Evolutionary conservation across 805 yeast genomes (phyloP).

Genomic region (Citeromyces nyonsensis): DNA sequence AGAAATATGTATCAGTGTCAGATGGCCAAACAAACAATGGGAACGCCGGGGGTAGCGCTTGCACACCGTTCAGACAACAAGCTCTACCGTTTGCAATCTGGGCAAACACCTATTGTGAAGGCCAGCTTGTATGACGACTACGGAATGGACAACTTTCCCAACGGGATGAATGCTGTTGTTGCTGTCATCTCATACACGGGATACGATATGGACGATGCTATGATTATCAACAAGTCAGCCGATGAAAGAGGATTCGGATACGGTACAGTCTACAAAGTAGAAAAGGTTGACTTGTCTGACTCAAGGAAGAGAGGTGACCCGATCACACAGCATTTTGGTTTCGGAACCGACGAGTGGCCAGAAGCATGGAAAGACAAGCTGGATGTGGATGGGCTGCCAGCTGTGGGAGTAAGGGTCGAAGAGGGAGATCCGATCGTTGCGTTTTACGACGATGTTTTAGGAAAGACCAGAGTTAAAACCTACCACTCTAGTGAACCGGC

Average conservation of each 20-base stretch:
- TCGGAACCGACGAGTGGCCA: constrained; percentile 90
- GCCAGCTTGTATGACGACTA: constrained; percentile 89
- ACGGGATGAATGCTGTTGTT: constrained; percentile 95
- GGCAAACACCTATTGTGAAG: constrained; percentile 94
- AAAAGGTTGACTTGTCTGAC: constrained; percentile 69
- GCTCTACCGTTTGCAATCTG: constrained; percentile 81
- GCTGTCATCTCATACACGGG: constrained; percentile 98
- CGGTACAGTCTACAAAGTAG: constrained; percentile 92
- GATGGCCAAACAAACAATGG: constrained; percentile 99
- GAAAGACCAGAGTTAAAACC: constrained; percentile 82
- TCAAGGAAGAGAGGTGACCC: constrained; percentile 88
- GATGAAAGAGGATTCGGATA: constrained; percentile 97
- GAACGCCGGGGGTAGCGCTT: constrained; percentile 96
- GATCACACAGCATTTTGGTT: constrained; percentile 84
- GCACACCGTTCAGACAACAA: constrained; percentile 90
- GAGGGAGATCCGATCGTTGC: constrained; percentile 96
- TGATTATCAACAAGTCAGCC: constrained; percentile 94
- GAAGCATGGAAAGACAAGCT: constrained; percentile 76
- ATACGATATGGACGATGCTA: constrained; percentile 99
- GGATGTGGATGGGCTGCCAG: constrained; percentile 87
- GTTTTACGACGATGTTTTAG: constrained; percentile 77
- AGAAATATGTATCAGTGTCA: constrained; percentile 99
- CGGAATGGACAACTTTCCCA: constrained; percentile 97
- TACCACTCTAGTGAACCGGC: constrained; percentile 94
- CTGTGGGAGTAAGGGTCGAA: constrained; percentile 72